phyloP scores from a whole-genome alignment of 257 asterid genomes.

The Scutellaria baicalensis region DNA sequence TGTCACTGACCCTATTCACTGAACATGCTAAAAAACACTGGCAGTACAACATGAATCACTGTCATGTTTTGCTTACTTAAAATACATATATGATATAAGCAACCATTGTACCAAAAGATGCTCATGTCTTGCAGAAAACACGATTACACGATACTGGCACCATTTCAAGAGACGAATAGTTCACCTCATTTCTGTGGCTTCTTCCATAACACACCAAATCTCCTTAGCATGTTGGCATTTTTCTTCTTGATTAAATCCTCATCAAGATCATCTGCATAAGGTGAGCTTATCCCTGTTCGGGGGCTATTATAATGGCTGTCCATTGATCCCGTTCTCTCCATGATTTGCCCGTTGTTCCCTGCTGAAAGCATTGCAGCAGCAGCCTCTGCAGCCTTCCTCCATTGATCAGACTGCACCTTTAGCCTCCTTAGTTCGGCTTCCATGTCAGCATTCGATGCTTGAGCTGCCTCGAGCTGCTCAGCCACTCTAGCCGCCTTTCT shows the following conservation, averaged over 20 bases:
- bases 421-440: conserved; percentile 72
- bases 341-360: conserved; percentile 57
- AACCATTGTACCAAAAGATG: not conserved
- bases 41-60: not conserved
- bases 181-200: conserved; percentile 55
- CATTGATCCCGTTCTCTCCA: conserved; percentile 79
- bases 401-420: conserved; percentile 88
- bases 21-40: not conserved
- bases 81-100: not conserved
- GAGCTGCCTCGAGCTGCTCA: conserved; percentile 71
- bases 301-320: conserved; percentile 57
- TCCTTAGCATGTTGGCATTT: conserved; percentile 67
- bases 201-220: conserved; percentile 82
- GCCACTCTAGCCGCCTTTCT: conserved; percentile 34
- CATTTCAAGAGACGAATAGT: not conserved
- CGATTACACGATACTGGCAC: not conserved
- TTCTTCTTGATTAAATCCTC: conserved; percentile 75
- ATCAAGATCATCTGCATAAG: conserved; percentile 60
- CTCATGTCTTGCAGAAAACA: not conserved
- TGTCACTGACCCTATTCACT: not conserved
- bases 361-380: conserved; percentile 83
- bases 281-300: conserved; percentile 38
- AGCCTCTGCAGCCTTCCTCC: conserved; percentile 98
- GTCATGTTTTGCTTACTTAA: not conserved
- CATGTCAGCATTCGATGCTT: conserved; percentile 64